Evolutionary conservation across 148 eudicot genomes (phyloP).

Genomic region (Polygonum maritimum): DNA sequence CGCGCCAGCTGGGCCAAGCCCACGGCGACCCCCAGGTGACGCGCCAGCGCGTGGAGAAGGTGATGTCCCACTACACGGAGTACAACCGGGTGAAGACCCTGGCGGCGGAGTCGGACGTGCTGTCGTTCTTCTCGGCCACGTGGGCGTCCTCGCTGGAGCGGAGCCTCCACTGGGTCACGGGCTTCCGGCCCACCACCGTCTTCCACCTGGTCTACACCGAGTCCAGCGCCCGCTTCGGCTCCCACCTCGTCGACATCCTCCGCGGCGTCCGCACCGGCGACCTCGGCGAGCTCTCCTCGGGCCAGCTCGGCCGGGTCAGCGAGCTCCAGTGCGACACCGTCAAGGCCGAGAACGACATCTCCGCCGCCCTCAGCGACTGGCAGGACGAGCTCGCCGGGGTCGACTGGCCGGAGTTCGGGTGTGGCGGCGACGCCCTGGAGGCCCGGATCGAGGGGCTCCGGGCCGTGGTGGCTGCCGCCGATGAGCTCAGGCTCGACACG

Average conservation of each 20-base stretch:
- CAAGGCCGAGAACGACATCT: slow-evolving; percentile 52
- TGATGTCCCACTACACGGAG: slow-evolving; percentile 37
- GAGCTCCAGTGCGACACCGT: slow-evolving; percentile 75
- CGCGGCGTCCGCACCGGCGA: slow-evolving; percentile 52
- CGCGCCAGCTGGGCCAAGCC: slow-evolving; percentile 26
- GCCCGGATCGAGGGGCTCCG: slow-evolving; percentile 25
- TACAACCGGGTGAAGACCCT: slow-evolving; percentile 41
- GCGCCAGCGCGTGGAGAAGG: slow-evolving; percentile 29
- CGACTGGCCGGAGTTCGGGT: slow-evolving; percentile 16
- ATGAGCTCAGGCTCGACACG: slow-evolving; percentile 53
- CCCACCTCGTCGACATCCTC: slow-evolving; percentile 47
- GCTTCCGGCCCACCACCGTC: slow-evolving; percentile 85
- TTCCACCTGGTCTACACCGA: slow-evolving; percentile 78
- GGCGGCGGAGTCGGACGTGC: slow-evolving; percentile 34
- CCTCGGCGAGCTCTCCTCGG: slow-evolving; percentile 58
- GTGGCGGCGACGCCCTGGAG: slow-evolving; percentile 18
- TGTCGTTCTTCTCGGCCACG: slow-evolving; percentile 39
- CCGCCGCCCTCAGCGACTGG: slow-evolving; percentile 58
- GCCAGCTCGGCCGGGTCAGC: slow-evolving; percentile 56
- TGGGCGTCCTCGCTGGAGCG: slow-evolving; percentile 73
- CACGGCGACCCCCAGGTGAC: slow-evolving; percentile 19
- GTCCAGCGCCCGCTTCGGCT: slow-evolving; percentile 51
- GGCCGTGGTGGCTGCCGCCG: slow-evolving; percentile 51
- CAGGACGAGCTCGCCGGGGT: slow-evolving; percentile 49
- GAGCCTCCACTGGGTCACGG: slow-evolving; percentile 62